A percentile compares a stretch with the other conserved stretches of the same genome.
These are phyloP conservation scores for Pythium pyrilobum DNA, from an alignment of 352 stramenopile genomes.

Conservation along the genomic window DNA sequence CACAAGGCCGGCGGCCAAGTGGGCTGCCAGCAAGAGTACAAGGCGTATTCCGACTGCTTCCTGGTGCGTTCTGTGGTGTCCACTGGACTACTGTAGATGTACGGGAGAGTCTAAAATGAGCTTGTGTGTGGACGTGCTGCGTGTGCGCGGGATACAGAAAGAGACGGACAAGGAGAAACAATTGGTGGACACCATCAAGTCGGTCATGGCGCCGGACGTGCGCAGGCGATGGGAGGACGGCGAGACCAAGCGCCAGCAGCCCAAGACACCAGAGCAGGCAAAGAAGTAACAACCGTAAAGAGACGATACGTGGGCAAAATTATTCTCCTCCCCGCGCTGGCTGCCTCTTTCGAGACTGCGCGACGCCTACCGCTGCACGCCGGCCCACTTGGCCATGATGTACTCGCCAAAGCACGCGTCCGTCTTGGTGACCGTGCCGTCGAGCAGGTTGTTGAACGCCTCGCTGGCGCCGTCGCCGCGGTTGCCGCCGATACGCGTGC, in stretches of 20 bases:
- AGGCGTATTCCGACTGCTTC: conserved; percentile 69
- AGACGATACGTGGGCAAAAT: neutral
- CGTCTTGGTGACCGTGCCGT: conserved; percentile 49
- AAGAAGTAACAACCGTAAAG: neutral
- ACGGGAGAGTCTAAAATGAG: neutral
- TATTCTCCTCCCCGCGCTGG: neutral
- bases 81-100: neutral
- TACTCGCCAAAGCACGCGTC: conserved; percentile 73
- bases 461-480: conserved; percentile 18
- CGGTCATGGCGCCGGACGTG: conserved; percentile 54
- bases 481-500: conserved; percentile 42
- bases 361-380: conserved; percentile 44
- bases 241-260: conserved; percentile 24
- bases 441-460: conserved; percentile 69
- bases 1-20: conserved; percentile 65
- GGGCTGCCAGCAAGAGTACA: conserved; percentile 78
- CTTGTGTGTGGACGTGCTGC: neutral
- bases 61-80: conserved; percentile 29
- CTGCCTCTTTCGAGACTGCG: neutral
- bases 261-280: no score
- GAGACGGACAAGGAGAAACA: conserved; percentile 56
- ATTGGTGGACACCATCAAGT: conserved; percentile 59
- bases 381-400: conserved; percentile 78
- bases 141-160: conserved; percentile 27
- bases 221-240: conserved; percentile 47